Base-by-base conservation (phyloP, 1,284 basidiomycete species). In the Rugosomyces carneus region DNA sequence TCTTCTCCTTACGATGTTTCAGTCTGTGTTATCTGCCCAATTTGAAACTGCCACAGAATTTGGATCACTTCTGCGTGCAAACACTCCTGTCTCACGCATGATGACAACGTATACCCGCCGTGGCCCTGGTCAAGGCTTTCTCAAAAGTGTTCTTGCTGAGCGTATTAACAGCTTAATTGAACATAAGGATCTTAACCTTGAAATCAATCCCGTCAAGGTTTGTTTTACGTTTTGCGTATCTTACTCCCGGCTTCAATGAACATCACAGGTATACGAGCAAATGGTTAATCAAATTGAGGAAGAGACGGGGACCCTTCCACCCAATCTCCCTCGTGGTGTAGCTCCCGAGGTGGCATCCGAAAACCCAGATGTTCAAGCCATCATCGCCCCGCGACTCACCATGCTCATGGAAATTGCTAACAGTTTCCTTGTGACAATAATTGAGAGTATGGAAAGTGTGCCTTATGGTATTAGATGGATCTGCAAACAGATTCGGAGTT, bases 371-470 rank as follows among this genome's bases (percentile, higher is more conserved):
- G 96, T 99, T 8, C 94, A 97, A 63, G 92, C 93, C 39, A 95
- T 98, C 68, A 97, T 99, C 58, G 89, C 91, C 4, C 94, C 94
- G 8, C 82, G 96, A 16, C 70, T 98, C 37, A 93, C 93, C 16
- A 97, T 98, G 93, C 77, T 99, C 51, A 96, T 97, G 92, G 93
- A 98, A 64, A 98, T 99, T 52, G 96, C 95, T 40, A 96, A 98
- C 62, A 91, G 88, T 58, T 97, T 99, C 70, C 73, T 99, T 48
- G 73, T 89, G 35, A 98, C 95, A n/a, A 98, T 99, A 60, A 96
- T 99, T 60, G 93, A 97, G 54, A 94, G 91, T 53, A 83, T 98
- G 79, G 94, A 98, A 59, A 90, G 85, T 57, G 95, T 98, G 10
- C 96, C 95, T 16, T 99, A 99, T 60, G 95, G 96, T 59, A 98